Evolutionary conservation across 2,329 filamentous ascomycete species (phyloP).

Genomic region (Paradendryphiella salina): DNA sequence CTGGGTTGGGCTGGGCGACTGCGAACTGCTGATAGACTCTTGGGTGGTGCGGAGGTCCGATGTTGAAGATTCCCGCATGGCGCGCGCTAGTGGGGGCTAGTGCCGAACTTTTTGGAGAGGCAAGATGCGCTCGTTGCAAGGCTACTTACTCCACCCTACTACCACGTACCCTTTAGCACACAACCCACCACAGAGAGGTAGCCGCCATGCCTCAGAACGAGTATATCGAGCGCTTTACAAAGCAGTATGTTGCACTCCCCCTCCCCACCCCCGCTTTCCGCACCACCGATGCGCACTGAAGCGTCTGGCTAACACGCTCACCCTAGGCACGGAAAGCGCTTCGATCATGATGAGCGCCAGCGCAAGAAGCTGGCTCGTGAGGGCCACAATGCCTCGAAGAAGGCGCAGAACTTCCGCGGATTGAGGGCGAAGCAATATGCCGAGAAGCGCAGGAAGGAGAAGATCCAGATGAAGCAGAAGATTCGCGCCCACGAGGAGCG

Average conservation of each 20-base stretch:
- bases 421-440: constrained; percentile 91
- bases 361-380: constrained; percentile 89
- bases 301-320: constrained; percentile 23
- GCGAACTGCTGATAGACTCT: constrained; percentile 7
- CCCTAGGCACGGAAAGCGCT: constrained; percentile 48
- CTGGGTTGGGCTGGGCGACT: constrained; percentile 12
- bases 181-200: constrained; percentile 9
- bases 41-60: constrained; percentile 24
- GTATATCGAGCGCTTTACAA: constrained; percentile 74
- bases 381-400: constrained; percentile 81
- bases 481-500: constrained; percentile 93
- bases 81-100: constrained; percentile 23
- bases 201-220: constrained; percentile 74
- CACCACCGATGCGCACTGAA: not conserved
- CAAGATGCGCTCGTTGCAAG: constrained; percentile 22
- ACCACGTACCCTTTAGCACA: constrained; percentile 1
- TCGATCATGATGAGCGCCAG: constrained; percentile 84
- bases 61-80: constrained; percentile 18
- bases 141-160: constrained; percentile 15
- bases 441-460: constrained; percentile 75
- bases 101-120: constrained; percentile 28
- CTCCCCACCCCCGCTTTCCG: not conserved
- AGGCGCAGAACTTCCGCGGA: constrained; percentile 91
- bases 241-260: constrained; percentile 53
- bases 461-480: constrained; percentile 57